phyloP scores from a whole-genome alignment of 495 filamentous ascomycete genomes.

The Neurospora sp. region DNA sequence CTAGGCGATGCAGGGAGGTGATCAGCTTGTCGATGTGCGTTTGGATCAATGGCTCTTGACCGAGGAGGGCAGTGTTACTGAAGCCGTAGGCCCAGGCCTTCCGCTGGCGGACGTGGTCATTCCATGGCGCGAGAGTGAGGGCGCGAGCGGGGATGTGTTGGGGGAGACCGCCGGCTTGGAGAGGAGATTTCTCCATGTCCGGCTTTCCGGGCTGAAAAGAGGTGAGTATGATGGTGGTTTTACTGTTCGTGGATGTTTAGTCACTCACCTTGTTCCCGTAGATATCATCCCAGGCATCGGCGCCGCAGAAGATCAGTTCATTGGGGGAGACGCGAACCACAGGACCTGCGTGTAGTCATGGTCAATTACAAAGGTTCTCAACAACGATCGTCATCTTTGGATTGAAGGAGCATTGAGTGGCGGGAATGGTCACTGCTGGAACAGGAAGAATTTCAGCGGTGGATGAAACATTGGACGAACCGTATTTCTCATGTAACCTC shows the following conservation, averaged over 20 bases:
- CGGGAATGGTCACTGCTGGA: neutral
- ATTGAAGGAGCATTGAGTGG: neutral
- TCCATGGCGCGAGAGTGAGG: slow-evolving; percentile 8
- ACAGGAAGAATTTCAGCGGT: neutral
- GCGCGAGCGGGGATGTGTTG: slow-evolving; percentile 1
- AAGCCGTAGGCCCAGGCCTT: slow-evolving; percentile 41
- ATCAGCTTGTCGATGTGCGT: slow-evolving; percentile 20
- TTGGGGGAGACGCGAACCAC: slow-evolving; percentile 12
- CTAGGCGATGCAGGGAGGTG: slow-evolving; percentile 2
- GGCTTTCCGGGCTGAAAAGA: slow-evolving; percentile 17
- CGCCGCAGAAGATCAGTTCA: slow-evolving; percentile 13
- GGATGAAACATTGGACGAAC: neutral
- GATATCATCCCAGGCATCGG: slow-evolving; percentile 36
- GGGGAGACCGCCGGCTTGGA: slow-evolving; percentile 29
- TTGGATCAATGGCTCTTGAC: slow-evolving; percentile 35
- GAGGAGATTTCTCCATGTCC: slow-evolving; percentile 35
- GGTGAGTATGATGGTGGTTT: slow-evolving; percentile 32
- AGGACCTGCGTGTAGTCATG: neutral
- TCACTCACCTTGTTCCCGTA: slow-evolving; percentile 28
- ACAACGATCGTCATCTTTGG: neutral
- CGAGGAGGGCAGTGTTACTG: slow-evolving; percentile 31
- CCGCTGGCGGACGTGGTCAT: slow-evolving; percentile 39
- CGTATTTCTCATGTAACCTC: slow-evolving; percentile 8
- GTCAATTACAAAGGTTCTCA: neutral
- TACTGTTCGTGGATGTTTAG: slow-evolving; percentile 24